Evolutionary conservation across 495 filamentous ascomycete species (phyloP).

Genomic region (Jackrogersella multiformis): DNA sequence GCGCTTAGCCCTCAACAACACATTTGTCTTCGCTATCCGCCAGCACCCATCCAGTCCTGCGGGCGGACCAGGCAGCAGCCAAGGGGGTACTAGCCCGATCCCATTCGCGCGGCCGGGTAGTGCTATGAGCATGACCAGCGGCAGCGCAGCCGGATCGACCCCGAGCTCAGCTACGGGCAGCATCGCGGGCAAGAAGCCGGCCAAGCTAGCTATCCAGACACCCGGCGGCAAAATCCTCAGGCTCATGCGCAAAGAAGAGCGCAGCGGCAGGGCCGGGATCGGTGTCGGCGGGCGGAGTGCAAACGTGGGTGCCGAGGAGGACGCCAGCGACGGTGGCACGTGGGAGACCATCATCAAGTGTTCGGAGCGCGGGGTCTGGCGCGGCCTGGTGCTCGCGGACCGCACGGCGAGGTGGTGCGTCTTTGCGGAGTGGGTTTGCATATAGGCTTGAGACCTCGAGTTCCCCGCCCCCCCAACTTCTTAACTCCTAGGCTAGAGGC

Average conservation of each 20-base stretch:
- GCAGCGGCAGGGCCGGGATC: constrained; percentile 58
- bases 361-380: constrained; percentile 89
- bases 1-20: constrained; percentile 88
- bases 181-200: constrained; percentile 75
- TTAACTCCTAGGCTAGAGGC: neutral
- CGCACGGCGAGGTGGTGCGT: constrained; percentile 97
- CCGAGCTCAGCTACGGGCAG: constrained; percentile 58
- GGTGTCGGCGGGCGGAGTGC: constrained; percentile 54
- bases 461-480: neutral
- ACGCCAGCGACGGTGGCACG: constrained; percentile 75
- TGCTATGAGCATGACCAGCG: constrained; percentile 83
- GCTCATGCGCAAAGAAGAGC: constrained; percentile 86
- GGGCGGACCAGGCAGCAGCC: constrained; percentile 57
- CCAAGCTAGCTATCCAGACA: constrained; percentile 94
- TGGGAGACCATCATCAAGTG: constrained; percentile 99
- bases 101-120: constrained; percentile 78
- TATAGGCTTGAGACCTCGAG: constrained; percentile 8
- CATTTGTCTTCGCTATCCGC: constrained; percentile 94
- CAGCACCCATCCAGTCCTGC: constrained; percentile 80
- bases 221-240: constrained; percentile 95
- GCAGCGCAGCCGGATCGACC: constrained; percentile 67
- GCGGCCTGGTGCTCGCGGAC: constrained; percentile 93
- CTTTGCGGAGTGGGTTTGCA: constrained; percentile 91
- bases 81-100: constrained; percentile 68
- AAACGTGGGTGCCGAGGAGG: constrained; percentile 56